A percentile compares a stretch with the other conserved stretches of the same genome.
phyloP scores from a whole-genome alignment of 495 filamentous ascomycete genomes.

The Talaromyces nanjingensis region DNA sequence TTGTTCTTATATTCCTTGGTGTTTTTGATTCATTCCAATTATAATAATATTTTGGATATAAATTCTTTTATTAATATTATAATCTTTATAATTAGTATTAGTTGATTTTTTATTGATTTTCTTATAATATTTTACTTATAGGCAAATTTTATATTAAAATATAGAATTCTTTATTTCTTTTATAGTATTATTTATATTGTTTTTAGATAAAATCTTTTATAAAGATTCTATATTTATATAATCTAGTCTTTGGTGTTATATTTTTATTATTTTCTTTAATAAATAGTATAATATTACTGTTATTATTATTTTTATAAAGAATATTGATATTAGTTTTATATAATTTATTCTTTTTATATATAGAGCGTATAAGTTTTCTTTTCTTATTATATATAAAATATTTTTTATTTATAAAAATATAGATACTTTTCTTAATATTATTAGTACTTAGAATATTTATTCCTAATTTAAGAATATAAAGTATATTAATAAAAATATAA shows the following conservation, averaged over 20 bases:
- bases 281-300: background rate
- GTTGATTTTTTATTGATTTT: conserved; percentile 4
- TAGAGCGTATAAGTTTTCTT: too few species aligned
- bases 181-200: background rate
- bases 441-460: too few species aligned
- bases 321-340: too few species aligned
- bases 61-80: too few species aligned
- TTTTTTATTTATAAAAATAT: too few species aligned
- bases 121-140: conserved; percentile 6
- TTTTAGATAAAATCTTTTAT: background rate
- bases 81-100: conserved; percentile 6
- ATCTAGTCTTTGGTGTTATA: conserved; percentile 1
- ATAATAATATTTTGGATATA: too few species aligned
- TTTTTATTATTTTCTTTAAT: too few species aligned
- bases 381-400: too few species aligned
- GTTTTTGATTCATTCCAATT: too few species aligned
- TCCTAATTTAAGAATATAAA: conserved; percentile 3
- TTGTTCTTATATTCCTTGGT: too few species aligned
- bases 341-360: too few species aligned
- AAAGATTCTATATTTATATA: conserved; percentile 6
- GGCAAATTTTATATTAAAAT: background rate
- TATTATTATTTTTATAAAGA: conserved; percentile 2
- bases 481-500: background rate
- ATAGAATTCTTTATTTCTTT: background rate
- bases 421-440: too few species aligned